Conservation (phyloP, 2,329 filamentous ascomycete species). For the Bretziella fagacearum region DNA sequence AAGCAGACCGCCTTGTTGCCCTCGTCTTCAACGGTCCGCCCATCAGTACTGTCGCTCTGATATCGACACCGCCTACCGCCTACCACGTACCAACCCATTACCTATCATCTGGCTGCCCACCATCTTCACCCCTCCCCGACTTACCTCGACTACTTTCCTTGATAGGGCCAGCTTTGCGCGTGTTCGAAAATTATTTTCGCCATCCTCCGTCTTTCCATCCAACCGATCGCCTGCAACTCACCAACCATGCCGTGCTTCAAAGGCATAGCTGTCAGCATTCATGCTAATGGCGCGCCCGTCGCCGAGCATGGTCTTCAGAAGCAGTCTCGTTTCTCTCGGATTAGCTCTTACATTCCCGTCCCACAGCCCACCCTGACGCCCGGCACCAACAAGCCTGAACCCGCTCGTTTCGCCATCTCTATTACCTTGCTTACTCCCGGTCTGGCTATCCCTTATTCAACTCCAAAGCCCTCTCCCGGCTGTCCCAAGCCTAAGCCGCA, state of each 20-base stretch:
- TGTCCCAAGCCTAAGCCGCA: conserved; percentile 71
- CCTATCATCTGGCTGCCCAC: no score
- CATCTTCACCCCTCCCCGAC: background rate
- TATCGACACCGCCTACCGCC: background rate
- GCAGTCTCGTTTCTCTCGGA: conserved; percentile 75
- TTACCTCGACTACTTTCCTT: background rate
- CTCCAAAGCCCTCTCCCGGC: conserved; percentile 58
- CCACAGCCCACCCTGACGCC: conserved; percentile 58
- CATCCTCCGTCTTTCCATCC: conserved; percentile 2
- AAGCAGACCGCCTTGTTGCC: no score
- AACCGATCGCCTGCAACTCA: background rate
- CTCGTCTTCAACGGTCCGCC: no score
- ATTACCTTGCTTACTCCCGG: conserved; percentile 86
- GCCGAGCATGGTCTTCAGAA: conserved; percentile 90
- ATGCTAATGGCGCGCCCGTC: conserved; percentile 63
- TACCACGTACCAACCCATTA: no score
- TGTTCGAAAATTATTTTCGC: background rate
- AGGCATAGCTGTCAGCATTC: conserved; percentile 95
- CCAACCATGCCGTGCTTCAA: conserved; percentile 87
- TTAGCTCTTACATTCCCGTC: conserved; percentile 94
- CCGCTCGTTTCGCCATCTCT: conserved; percentile 93
- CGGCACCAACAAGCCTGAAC: conserved; percentile 60
- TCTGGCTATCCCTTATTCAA: conserved; percentile 80
- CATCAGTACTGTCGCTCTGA: background rate
- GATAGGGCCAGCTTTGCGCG: background rate